Conservation (phyloP, 1,139 yeast genomes). For the Lodderomyces oxycetoniae region DNA sequence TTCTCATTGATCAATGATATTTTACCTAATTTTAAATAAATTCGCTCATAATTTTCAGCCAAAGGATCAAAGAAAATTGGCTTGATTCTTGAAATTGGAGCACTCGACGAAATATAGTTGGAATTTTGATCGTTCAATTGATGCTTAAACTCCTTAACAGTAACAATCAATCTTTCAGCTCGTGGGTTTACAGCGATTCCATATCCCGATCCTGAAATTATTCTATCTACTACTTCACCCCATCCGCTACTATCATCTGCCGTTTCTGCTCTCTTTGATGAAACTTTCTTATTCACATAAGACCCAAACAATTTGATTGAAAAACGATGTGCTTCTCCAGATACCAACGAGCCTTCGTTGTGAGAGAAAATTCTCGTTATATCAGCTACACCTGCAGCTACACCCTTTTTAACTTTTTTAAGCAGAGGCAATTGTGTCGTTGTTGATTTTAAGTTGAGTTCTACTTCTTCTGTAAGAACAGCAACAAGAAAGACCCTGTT, state of each 20-base stretch:
- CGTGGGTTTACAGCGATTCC: constrained; percentile 83
- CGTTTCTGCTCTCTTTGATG: constrained; percentile 16
- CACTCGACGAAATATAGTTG: constrained; percentile 36
- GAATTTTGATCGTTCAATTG: constrained; percentile 37
- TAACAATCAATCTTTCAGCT: constrained; percentile 66
- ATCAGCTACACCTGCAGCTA: constrained; percentile 87
- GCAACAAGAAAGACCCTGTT: constrained; percentile 67
- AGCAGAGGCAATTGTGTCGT: constrained; percentile 24
- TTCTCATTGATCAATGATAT: constrained; percentile 32
- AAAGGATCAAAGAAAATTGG: constrained; percentile 62
- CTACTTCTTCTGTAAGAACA: constrained; percentile 58
- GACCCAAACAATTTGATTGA: constrained; percentile 71
- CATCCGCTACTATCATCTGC: constrained; percentile 61
- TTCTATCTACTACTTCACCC: constrained; percentile 83
- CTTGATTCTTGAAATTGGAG: constrained; percentile 57
- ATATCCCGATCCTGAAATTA: constrained; percentile 67
- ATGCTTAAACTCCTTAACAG: constrained; percentile 71
- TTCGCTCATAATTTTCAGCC: constrained; percentile 55
- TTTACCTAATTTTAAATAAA: constrained; percentile 55
- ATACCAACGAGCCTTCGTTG: constrained; percentile 53
- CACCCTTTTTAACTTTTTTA: constrained; percentile 64
- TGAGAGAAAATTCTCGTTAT: constrained; percentile 73
- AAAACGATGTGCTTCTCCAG: constrained; percentile 69
- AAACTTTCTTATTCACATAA: constrained; percentile 39
- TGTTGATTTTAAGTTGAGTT: constrained; percentile 25